A percentile compares a stretch with the other conserved stretches of the same genome.
phyloP scores from a whole-genome alignment of 1,284 basidiomycete genomes.

The Porodaedalea pini region DNA sequence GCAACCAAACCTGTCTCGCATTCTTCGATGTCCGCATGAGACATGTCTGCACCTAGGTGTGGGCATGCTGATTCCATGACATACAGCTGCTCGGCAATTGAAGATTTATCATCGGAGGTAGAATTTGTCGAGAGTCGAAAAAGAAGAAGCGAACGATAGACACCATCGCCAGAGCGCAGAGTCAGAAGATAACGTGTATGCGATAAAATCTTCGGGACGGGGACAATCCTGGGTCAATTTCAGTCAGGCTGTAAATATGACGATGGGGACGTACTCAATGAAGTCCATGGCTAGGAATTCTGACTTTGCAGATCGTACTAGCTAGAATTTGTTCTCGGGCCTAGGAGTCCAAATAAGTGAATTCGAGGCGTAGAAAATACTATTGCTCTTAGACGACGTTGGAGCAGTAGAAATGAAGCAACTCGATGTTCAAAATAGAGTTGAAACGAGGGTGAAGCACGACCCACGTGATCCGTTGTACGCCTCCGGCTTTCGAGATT shows the following conservation, averaged over 20 bases:
- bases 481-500: too few species aligned
- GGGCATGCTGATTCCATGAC: slow-evolving; percentile 86
- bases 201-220: slow-evolving; percentile 46
- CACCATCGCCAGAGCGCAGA: slow-evolving; percentile 57
- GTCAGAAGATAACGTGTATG: slow-evolving; percentile 70
- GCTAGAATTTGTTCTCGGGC: too few species aligned
- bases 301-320: too few species aligned
- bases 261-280: slow-evolving; percentile 10
- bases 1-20: slow-evolving; percentile 55
- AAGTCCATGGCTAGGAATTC: slow-evolving; percentile 3
- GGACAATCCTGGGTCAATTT: slow-evolving; percentile 41
- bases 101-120: slow-evolving; percentile 16
- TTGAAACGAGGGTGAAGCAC: too few species aligned
- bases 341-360: too few species aligned
- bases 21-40: slow-evolving; percentile 76
- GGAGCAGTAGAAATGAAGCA: too few species aligned
- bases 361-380: too few species aligned
- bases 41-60: slow-evolving; percentile 81
- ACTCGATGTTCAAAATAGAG: too few species aligned
- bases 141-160: slow-evolving; percentile 68
- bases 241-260: neutral
- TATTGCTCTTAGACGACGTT: too few species aligned
- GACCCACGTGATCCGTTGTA: too few species aligned
- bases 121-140: slow-evolving; percentile 48
- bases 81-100: slow-evolving; percentile 54